A percentile compares a stretch with the other conserved stretches of the same genome.
These are phyloP conservation scores for Alternaria sp. DNA, from an alignment of 2,329 filamentous ascomycete species.

Conservation along the genomic window DNA sequence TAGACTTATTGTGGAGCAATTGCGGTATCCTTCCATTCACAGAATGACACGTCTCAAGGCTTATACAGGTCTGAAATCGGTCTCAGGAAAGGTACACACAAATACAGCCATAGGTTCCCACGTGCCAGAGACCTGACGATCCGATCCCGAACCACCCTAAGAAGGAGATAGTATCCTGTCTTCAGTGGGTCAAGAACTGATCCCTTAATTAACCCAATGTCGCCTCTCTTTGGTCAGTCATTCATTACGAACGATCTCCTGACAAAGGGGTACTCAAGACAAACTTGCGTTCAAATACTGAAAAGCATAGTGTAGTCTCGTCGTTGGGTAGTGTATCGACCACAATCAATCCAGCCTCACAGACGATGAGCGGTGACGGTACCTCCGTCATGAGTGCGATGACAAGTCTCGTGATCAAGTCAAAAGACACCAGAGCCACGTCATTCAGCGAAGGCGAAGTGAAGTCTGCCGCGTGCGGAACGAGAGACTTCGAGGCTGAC, in stretches of 20 bases:
- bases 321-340: background rate
- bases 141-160: background rate
- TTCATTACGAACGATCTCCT: too few species aligned
- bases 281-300: background rate
- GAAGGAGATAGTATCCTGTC: background rate
- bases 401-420: too few species aligned
- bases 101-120: background rate
- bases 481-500: too few species aligned
- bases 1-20: background rate
- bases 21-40: background rate
- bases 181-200: background rate
- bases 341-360: background rate
- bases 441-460: background rate
- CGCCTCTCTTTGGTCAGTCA: too few species aligned
- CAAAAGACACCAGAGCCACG: background rate
- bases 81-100: background rate
- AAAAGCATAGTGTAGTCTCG: too few species aligned
- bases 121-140: background rate
- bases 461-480: too few species aligned
- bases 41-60: background rate
- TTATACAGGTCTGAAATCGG: background rate
- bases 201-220: too few species aligned
- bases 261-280: too few species aligned
- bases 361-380: fast-evolving
- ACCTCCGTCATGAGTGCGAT: background rate